Evolutionary conservation across 768 basidiomycete species (phyloP).

Genomic region (Boletus sp.): DNA sequence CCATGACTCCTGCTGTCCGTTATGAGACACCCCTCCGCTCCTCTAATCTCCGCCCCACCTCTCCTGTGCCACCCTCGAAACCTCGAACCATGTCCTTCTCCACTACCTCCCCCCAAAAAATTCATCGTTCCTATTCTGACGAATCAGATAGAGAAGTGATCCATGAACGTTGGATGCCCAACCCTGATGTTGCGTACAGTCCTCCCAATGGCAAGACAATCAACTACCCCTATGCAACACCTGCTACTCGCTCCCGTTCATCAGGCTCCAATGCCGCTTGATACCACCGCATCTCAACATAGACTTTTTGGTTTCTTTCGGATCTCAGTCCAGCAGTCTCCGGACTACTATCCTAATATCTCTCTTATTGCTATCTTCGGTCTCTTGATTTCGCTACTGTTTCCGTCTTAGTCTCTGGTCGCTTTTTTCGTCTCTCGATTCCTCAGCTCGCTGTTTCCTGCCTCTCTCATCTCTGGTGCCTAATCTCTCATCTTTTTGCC

Average conservation of each 20-base stretch:
- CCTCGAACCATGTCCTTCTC: constrained; percentile 49
- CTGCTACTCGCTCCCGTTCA: constrained; percentile 27
- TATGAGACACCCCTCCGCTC: constrained; percentile 33
- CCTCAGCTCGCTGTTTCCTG: constrained; percentile 10
- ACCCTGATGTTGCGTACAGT: constrained; percentile 35
- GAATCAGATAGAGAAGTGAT: constrained; percentile 57
- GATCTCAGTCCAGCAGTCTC: constrained; percentile 27
- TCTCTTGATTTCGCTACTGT: constrained; percentile 23
- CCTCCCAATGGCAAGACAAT: constrained; percentile 35
- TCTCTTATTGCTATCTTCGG: constrained; percentile 36
- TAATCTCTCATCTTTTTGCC: constrained; percentile 16
- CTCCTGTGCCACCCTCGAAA: constrained; percentile 37
- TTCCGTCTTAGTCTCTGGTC: constrained; percentile 20
- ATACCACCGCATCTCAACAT: constrained; percentile 20
- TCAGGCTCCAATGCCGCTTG: constrained; percentile 37
- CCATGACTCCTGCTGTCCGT: constrained; percentile 26
- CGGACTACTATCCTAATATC: constrained; percentile 34
- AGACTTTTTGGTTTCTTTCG: constrained; percentile 24
- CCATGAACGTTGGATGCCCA: constrained; percentile 67
- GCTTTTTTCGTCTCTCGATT: constrained; percentile 4
- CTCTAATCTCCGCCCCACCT: constrained; percentile 28
- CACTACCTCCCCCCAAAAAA: constrained; percentile 53
- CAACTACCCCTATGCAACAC: constrained; percentile 27
- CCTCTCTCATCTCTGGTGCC: constrained; percentile 14
- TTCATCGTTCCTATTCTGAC: constrained; percentile 61